Base-by-base conservation (phyloP, 768 basidiomycete genomes). In the Boletus sp. region DNA sequence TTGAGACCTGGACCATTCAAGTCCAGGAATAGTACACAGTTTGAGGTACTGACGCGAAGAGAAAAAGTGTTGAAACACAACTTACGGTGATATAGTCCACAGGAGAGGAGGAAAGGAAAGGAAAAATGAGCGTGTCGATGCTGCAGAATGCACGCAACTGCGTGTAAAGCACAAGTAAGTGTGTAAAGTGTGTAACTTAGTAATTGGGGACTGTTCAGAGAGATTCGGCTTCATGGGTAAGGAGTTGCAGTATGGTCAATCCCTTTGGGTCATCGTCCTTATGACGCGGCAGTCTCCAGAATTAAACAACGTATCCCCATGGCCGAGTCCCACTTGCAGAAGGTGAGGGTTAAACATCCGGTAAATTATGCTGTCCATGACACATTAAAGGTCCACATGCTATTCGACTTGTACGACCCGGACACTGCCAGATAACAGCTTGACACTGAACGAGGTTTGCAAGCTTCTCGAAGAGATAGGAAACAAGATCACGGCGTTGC, bases 321-420 rank as follows among this genome's bases (percentile, higher is more conserved):
- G 81, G 86, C 95, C 0, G 87, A 85, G 57, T 80, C 83, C 48
- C 91, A 96, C 60, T 77, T 98, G 24, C 71, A 72, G 46, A 82
- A 92, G 70, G 80, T 86, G 42, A 36, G 68, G 50, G 40, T 33
- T 35, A 40, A n/a, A 7, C 18, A 10, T 24, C 5, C 30, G 8
- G 30, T 28, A 4, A 3, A 9, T 18, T 33, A 12, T 30, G 5
- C 30, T 50, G 32, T 40, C 24, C 36, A 15, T 47, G 45, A 53
- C 58, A 35, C 36, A 30, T 49, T 50, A 1, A 32, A 82, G 81
- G 88, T 89, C 58, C 85, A 86, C 65, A 84, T 86, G 62, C 76
- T 98, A 17, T 99, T 99, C 70, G 84, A 94, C 53, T 71, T 87
- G 62, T 98, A 94, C 73, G 94, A 97, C 71, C 84, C 83, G 50